Conservation (phyloP, 2,329 filamentous ascomycete species). For the Sporothrix pseudoabietina region DNA sequence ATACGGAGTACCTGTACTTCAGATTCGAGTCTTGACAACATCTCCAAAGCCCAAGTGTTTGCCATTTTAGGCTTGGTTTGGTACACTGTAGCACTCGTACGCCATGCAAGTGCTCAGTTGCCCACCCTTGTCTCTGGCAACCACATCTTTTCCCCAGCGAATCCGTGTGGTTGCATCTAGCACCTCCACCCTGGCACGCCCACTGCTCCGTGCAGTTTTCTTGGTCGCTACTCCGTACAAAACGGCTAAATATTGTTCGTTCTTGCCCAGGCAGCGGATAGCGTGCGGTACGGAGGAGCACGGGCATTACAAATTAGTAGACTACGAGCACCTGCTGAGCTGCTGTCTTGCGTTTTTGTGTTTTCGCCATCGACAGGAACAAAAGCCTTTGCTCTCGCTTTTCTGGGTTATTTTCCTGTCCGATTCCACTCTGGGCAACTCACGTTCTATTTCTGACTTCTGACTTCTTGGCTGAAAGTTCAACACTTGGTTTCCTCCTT, state of each 20-base stretch:
- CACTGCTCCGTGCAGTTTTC: background rate
- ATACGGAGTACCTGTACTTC: background rate
- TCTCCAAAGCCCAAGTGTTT: background rate
- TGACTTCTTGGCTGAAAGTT: background rate
- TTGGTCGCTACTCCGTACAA: slow-evolving; percentile 1
- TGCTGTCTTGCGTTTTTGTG: background rate
- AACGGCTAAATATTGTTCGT: slow-evolving; percentile 9
- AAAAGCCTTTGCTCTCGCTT: background rate
- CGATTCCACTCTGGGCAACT: background rate
- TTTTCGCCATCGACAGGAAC: slow-evolving; percentile 14
- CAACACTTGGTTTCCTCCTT: background rate
- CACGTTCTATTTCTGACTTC: background rate
- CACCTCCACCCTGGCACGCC: slow-evolving; percentile 18
- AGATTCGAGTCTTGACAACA: background rate
- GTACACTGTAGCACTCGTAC: background rate
- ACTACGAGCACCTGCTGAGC: background rate
- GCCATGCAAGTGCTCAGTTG: background rate
- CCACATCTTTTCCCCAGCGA: slow-evolving; percentile 6
- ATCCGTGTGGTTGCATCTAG: slow-evolving; percentile 31
- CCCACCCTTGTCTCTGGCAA: background rate
- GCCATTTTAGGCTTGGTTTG: background rate
- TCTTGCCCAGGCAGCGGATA: slow-evolving; percentile 3
- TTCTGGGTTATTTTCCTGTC: background rate
- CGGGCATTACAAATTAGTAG: slow-evolving; percentile 14
- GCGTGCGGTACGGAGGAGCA: slow-evolving; percentile 18